phyloP scores from a whole-genome alignment of 176 grass and related monocot species.

The Carex myosuroides region DNA sequence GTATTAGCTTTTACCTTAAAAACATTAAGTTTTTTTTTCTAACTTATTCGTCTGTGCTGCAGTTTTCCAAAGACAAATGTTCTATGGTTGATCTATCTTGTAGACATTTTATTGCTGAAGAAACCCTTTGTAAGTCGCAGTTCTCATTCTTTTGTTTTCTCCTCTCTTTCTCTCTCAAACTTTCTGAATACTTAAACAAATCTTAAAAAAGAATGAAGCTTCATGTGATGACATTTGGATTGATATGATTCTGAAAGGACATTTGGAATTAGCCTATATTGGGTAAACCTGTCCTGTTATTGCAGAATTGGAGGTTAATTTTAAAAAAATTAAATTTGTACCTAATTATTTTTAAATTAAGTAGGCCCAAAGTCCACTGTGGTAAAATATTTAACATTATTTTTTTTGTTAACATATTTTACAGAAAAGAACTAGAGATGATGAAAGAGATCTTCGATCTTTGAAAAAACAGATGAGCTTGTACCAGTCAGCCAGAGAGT shows the following conservation, averaged over 20 bases:
- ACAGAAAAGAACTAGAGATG: constrained; percentile 41
- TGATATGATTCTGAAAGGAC: not conserved
- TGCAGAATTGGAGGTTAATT: not conserved
- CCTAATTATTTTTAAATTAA: not conserved
- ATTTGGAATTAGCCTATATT: not conserved
- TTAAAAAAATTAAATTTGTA: not conserved
- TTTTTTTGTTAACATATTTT: constrained; percentile 10
- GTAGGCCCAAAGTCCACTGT: not conserved
- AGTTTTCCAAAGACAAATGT: constrained; percentile 90
- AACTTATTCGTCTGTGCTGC: constrained; percentile 4
- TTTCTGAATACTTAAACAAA: not conserved
- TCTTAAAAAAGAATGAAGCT: not conserved
- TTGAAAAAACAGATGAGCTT: constrained; percentile 61
- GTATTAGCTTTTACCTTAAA: constrained; percentile 3
- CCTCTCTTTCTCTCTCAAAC: constrained; percentile 1
- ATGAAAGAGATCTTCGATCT: constrained; percentile 68
- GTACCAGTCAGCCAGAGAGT: constrained; percentile 46
- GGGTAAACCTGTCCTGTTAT: not conserved
- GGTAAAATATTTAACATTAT: not conserved
- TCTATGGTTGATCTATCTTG: constrained; percentile 88
- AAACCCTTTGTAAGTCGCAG: constrained; percentile 55
- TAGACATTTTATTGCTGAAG: constrained; percentile 67
- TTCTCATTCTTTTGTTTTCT: constrained; percentile 6
- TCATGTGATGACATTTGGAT: not conserved
- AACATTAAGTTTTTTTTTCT: not conserved